Percentiles rank a stretch among this genome's conserved stretches.
phyloP scores from a whole-genome alignment of 2,329 filamentous ascomycete genomes.

The Alternaria tenuissima region DNA sequence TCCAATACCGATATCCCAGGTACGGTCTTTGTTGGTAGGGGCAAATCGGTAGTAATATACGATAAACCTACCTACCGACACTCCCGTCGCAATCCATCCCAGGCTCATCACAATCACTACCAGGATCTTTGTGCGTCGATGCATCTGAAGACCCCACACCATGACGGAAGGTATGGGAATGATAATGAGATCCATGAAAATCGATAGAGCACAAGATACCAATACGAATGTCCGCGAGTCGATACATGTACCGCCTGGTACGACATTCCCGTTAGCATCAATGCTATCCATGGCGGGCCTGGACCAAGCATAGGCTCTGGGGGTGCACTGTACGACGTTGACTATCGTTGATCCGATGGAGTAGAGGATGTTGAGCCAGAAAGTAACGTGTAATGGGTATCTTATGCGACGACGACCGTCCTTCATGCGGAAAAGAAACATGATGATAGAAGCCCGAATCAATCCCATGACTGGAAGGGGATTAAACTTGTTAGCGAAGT shows the following conservation, averaged over 20 bases:
- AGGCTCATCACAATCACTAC: slow-evolving; percentile 46
- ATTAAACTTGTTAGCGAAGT: slow-evolving; percentile 2
- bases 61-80: slow-evolving; percentile 50
- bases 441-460: slow-evolving; percentile 49
- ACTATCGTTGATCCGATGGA: slow-evolving; percentile 45
- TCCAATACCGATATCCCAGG: slow-evolving; percentile 48
- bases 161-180: slow-evolving; percentile 54
- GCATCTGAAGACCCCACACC: slow-evolving; percentile 56
- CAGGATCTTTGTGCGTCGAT: slow-evolving; percentile 45
- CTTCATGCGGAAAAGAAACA: slow-evolving; percentile 50
- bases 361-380: slow-evolving; percentile 48
- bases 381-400: slow-evolving; percentile 42
- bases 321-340: slow-evolving; percentile 49
- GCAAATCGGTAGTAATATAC: slow-evolving; percentile 52
- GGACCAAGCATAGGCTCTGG: slow-evolving; percentile 41
- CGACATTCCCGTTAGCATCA: slow-evolving; percentile 34
- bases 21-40: slow-evolving; percentile 43
- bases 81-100: slow-evolving; percentile 47
- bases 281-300: slow-evolving; percentile 42
- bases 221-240: slow-evolving; percentile 46
- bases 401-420: slow-evolving; percentile 41
- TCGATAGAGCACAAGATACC: slow-evolving; percentile 43
- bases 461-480: slow-evolving; percentile 37
- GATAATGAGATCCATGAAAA: slow-evolving; percentile 52
- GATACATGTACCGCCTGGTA: slow-evolving; percentile 45